Evolutionary conservation across 306 rosid genomes (phyloP).

Genomic region (Delonix regia): DNA sequence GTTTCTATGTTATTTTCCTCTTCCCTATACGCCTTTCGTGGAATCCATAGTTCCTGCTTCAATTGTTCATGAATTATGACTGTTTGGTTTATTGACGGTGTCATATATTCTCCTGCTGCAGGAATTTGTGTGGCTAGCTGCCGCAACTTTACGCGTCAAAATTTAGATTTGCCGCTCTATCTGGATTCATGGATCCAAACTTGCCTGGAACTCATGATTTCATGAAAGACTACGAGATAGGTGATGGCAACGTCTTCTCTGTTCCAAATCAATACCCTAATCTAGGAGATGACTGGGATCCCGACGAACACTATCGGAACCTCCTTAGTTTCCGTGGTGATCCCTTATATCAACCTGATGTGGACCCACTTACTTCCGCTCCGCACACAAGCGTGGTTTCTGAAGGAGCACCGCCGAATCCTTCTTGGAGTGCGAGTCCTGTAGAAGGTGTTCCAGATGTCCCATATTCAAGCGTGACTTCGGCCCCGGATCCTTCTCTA

Average conservation of each 20-base stretch:
- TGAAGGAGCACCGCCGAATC: not conserved
- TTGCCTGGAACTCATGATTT: not conserved
- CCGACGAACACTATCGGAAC: not conserved
- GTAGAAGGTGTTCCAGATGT: not conserved
- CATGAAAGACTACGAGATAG: not conserved
- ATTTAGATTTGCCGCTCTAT: not conserved
- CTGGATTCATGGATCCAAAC: constrained; percentile 47
- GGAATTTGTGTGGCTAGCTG: not conserved
- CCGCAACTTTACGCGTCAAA: not conserved
- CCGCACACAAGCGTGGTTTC: constrained; percentile 7
- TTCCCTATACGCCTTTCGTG: not conserved
- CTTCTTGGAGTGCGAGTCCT: constrained; percentile 4
- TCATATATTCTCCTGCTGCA: too few species aligned
- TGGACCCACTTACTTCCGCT: constrained; percentile 13
- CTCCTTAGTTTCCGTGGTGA: not conserved
- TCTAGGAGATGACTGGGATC: constrained; percentile 6
- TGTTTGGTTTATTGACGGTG: not conserved
- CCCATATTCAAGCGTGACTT: not conserved
- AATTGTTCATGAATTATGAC: not conserved
- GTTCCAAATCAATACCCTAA: not conserved
- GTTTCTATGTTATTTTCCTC: not conserved
- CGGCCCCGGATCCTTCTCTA: constrained; percentile 21
- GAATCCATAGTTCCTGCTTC: not conserved
- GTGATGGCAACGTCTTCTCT: not conserved
- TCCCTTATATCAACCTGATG: not conserved